These are phyloP conservation scores for Macrophomina tecta DNA, from an alignment of 2,329 filamentous ascomycete genomes.

Conservation along the genomic window DNA sequence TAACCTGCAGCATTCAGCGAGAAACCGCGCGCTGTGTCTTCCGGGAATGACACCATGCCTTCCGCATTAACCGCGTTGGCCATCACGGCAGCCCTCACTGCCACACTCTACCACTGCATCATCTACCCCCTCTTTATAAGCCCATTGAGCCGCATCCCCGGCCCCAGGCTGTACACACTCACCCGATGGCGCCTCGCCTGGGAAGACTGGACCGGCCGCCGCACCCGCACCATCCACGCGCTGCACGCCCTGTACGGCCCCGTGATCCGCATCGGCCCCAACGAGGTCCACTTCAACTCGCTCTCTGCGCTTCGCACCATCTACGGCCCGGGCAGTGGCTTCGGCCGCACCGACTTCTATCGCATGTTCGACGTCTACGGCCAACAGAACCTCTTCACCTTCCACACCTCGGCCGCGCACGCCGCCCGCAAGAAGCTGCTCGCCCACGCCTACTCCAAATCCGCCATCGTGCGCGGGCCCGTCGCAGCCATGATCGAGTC, in stretches of 20 bases:
- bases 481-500: slow-evolving; percentile 31
- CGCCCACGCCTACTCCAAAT: slow-evolving; percentile 61
- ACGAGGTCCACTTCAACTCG: slow-evolving; percentile 53
- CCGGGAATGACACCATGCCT: background rate
- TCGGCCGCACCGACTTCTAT: slow-evolving; percentile 59
- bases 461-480: slow-evolving; percentile 46
- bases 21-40: too few species aligned
- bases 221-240: slow-evolving; percentile 49
- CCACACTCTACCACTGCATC: background rate
- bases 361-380: slow-evolving; percentile 63
- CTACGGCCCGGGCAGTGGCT: slow-evolving; percentile 60
- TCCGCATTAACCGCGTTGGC: background rate
- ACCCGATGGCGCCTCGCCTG: slow-evolving; percentile 55
- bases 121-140: background rate
- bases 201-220: slow-evolving; percentile 52
- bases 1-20: background rate
- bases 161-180: slow-evolving; percentile 48
- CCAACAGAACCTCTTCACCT: slow-evolving; percentile 60
- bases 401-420: slow-evolving; percentile 37
- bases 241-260: slow-evolving; percentile 56
- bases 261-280: slow-evolving; percentile 55
- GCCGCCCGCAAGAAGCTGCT: slow-evolving; percentile 59
- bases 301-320: slow-evolving; percentile 58
- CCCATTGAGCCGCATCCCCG: slow-evolving; percentile 38
- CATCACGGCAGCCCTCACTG: background rate